A percentile compares a stretch with the other conserved stretches of the same genome.
Conservation (phyloP, 1,284 basidiomycete genomes). For the Filobasidium uniguttulatum region DNA sequence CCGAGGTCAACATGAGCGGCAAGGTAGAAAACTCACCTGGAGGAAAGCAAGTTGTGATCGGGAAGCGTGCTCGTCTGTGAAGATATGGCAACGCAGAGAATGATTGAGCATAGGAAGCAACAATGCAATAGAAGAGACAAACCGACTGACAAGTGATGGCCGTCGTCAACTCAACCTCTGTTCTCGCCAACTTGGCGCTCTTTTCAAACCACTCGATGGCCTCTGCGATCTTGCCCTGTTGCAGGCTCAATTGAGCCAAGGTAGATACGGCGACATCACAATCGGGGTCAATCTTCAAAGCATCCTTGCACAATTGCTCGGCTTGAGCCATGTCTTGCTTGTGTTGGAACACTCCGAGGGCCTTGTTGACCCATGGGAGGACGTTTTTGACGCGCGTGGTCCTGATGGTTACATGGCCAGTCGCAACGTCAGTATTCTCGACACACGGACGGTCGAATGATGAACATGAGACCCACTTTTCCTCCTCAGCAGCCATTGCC, state of each 20-base stretch:
- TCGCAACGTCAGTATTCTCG: not conserved
- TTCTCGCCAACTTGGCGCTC: constrained; percentile 74
- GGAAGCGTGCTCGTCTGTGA: constrained; percentile 48
- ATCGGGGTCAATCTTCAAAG: constrained; percentile 72
- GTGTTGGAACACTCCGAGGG: constrained; percentile 89
- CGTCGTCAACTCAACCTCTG: constrained; percentile 76
- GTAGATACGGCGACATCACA: constrained; percentile 96
- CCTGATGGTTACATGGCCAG: constrained; percentile 7
- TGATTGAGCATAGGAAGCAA: too few species aligned
- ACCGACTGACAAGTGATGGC: constrained; percentile 78
- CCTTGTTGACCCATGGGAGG: constrained; percentile 94
- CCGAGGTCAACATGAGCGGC: too few species aligned
- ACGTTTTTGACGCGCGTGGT: constrained; percentile 56
- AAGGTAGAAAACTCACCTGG: constrained; percentile 36
- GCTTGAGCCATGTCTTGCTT: constrained; percentile 76
- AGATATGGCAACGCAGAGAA: constrained; percentile 3
- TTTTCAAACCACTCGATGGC: constrained; percentile 79
- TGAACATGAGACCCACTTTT: constrained; percentile 43
- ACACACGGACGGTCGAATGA: too few species aligned
- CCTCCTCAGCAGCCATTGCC: constrained; percentile 76
- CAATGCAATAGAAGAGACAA: constrained; percentile 27
- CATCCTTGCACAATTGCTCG: constrained; percentile 74
- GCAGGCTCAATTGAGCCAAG: constrained; percentile 80
- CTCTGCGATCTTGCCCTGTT: constrained; percentile 77
- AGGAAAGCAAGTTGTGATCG: constrained; percentile 67